Evolutionary conservation across 2,329 filamentous ascomycete species (phyloP).

Genomic region (Alternaria incomplexa): DNA sequence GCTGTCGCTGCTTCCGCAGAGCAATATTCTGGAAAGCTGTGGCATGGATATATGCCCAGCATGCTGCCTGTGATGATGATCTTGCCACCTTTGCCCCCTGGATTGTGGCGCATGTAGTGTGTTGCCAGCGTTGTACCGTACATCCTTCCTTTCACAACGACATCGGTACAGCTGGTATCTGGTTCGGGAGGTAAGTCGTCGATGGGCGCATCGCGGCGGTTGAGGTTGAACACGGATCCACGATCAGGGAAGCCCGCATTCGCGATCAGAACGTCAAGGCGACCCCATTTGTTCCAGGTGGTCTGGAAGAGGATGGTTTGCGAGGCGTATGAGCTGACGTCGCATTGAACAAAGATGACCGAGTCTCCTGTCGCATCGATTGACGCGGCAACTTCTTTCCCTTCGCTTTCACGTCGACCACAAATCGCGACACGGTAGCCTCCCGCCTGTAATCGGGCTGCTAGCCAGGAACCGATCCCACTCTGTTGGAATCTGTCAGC

Average conservation of each 20-base stretch:
- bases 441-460: constrained; percentile 43
- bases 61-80: constrained; percentile 56
- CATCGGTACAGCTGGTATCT: constrained; percentile 54
- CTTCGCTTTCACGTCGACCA: constrained; percentile 50
- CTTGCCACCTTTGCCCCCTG: constrained; percentile 48
- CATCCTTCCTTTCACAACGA: constrained; percentile 58
- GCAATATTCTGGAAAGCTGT: constrained; percentile 57
- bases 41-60: constrained; percentile 53
- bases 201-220: constrained; percentile 27
- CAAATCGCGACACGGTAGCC: constrained; percentile 50
- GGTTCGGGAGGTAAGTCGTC: constrained; percentile 53
- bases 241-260: constrained; percentile 60
- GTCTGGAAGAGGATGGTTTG: constrained; percentile 53
- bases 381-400: constrained; percentile 28
- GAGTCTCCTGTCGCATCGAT: constrained; percentile 32
- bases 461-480: constrained; percentile 55
- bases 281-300: constrained; percentile 53
- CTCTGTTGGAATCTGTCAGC: constrained; percentile 44
- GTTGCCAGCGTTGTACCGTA: constrained; percentile 58
- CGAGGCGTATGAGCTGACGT: constrained; percentile 56
- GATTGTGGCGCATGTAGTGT: constrained; percentile 62
- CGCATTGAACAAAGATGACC: constrained; percentile 53
- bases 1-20: constrained; percentile 57
- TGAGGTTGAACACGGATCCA: constrained; percentile 54
- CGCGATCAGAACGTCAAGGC: constrained; percentile 57